phyloP scores from a whole-genome alignment of 169 alveolate genomes.

The Toxoplasma gondii region DNA sequence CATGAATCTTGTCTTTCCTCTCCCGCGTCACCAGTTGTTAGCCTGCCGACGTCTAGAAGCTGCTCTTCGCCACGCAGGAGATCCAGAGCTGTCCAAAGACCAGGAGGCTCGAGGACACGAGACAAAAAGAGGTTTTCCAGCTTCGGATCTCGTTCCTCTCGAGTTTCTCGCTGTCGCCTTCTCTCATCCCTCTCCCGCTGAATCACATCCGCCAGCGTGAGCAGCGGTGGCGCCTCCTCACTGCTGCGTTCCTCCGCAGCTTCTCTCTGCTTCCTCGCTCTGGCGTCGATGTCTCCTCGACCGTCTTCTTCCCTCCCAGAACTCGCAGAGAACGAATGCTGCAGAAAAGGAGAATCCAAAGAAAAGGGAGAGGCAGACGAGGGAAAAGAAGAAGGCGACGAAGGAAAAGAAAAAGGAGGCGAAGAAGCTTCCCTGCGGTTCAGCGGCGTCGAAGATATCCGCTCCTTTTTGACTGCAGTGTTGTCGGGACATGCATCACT shows the following conservation, averaged over 20 bases:
- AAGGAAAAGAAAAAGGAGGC: no score
- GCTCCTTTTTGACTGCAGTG: no score
- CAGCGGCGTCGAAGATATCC: no score
- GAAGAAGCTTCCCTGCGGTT: no score
- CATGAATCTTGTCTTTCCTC: not conserved
- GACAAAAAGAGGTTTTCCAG: not conserved
- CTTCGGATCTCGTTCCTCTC: not conserved
- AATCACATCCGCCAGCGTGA: not conserved
- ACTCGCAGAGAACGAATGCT: not conserved
- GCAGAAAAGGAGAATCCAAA: no score
- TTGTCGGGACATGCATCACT: no score
- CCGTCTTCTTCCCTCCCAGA: not conserved
- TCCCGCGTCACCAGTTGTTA: not conserved
- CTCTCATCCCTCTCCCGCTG: not conserved
- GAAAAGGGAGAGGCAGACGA: no score
- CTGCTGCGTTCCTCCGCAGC: not conserved
- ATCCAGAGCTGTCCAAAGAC: conserved; percentile 17
- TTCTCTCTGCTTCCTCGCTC: not conserved
- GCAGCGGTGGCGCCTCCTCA: not conserved
- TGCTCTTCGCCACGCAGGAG: conserved; percentile 15
- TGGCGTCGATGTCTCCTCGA: not conserved
- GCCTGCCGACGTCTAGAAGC: conserved; percentile 13
- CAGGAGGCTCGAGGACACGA: not conserved
- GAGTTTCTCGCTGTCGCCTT: not conserved
- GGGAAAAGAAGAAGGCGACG: no score